Conservation (phyloP, 169 alveolate genomes). For the Condylostoma magnum region DNA sequence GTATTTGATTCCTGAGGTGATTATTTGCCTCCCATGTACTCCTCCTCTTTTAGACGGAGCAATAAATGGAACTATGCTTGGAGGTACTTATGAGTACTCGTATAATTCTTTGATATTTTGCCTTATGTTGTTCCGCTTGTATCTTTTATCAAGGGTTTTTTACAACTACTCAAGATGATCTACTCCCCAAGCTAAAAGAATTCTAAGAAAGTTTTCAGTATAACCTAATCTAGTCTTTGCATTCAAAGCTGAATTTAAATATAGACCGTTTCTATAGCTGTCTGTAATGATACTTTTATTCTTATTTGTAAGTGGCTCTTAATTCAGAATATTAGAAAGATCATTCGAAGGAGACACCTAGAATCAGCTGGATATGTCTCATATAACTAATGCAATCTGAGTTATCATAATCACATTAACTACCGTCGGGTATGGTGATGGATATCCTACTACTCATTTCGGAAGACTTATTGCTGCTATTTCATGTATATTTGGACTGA, state of each 20-base stretch:
- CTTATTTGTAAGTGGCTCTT: background rate
- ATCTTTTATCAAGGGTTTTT: background rate
- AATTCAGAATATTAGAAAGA: background rate
- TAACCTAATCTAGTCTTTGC: background rate
- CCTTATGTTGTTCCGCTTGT: background rate
- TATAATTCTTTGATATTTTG: background rate
- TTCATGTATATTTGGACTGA: background rate
- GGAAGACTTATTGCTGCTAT: background rate
- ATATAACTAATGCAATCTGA: background rate
- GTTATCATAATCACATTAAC: background rate
- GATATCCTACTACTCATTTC: background rate
- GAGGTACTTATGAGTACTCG: background rate
- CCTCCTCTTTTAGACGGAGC: background rate
- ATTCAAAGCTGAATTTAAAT: background rate
- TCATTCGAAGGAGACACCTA: background rate
- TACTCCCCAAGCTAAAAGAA: background rate
- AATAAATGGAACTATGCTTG: background rate
- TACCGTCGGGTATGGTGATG: background rate
- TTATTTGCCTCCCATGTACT: background rate
- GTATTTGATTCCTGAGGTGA: no score
- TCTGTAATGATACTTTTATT: background rate
- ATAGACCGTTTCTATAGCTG: background rate
- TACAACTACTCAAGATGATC: background rate
- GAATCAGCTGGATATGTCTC: background rate
- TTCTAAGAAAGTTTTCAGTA: background rate